A percentile compares a stretch with the other conserved stretches of the same genome.
Conservation (phyloP, 1,284 basidiomycete genomes). For the Exsudoporus floridanus region DNA sequence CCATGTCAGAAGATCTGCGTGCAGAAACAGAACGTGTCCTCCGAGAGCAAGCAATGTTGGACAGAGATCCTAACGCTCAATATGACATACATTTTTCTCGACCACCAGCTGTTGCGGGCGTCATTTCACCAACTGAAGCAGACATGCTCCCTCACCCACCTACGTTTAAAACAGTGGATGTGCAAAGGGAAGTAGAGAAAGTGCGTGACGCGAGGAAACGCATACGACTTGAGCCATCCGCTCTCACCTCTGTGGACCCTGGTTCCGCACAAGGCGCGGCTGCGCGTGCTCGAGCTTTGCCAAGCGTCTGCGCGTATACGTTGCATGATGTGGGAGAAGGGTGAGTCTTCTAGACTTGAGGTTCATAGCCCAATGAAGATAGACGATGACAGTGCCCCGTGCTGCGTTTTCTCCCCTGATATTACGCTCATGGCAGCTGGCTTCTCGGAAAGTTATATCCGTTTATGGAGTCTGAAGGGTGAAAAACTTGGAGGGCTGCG, state of each 20-base stretch:
- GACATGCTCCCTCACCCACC: constrained; percentile 81
- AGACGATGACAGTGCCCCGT: constrained; percentile 65
- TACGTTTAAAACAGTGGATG: constrained; percentile 83
- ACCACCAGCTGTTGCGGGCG: constrained; percentile 48
- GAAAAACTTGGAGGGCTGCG: constrained; percentile 81
- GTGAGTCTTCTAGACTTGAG: constrained; percentile 44
- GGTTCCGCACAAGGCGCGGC: constrained; percentile 59
- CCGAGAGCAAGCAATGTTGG: constrained; percentile 68
- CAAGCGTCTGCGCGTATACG: constrained; percentile 92
- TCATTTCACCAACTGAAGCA: constrained; percentile 61
- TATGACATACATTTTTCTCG: constrained; percentile 60
- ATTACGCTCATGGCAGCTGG: constrained; percentile 94
- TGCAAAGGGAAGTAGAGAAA: constrained; percentile 88
- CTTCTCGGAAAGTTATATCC: constrained; percentile 93
- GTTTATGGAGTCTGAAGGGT: constrained; percentile 93
- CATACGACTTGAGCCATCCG: constrained; percentile 80
- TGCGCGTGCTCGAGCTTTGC: constrained; percentile 63
- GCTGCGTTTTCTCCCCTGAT: constrained; percentile 88
- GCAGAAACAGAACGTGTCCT: constrained; percentile 76
- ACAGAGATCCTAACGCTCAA: constrained; percentile 62
- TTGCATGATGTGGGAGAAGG: constrained; percentile 89
- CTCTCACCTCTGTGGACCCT: constrained; percentile 52
- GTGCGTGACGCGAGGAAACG: constrained; percentile 89
- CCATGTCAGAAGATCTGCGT: constrained; percentile 75
- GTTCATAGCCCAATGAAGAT: constrained; percentile 13